Evolutionary conservation across 192 early-diverging fungal species (phyloP).

Genomic region (Coemansia sp.): DNA sequence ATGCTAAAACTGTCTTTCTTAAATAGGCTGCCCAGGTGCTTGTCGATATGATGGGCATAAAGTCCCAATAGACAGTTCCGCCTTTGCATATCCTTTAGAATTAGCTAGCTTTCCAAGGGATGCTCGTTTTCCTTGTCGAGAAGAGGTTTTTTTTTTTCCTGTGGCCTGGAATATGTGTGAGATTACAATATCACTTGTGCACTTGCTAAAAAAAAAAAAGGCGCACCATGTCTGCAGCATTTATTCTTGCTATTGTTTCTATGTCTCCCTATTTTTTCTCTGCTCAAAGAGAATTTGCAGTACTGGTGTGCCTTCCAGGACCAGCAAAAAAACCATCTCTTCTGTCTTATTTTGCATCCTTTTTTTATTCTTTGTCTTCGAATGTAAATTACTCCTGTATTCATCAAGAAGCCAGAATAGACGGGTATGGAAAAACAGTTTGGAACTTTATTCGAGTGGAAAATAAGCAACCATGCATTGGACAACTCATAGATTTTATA

Average conservation of each 20-base stretch:
- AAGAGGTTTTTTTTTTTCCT: neutral
- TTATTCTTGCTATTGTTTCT: slow-evolving; percentile 11
- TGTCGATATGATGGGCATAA: slow-evolving; percentile 52
- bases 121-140: neutral
- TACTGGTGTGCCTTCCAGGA: neutral
- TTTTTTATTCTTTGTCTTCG: slow-evolving; percentile 7
- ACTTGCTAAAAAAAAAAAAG: neutral
- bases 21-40: slow-evolving; percentile 56
- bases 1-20: neutral
- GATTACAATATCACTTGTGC: neutral
- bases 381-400: slow-evolving; percentile 21
- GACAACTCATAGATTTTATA: neutral
- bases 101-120: slow-evolving; percentile 1
- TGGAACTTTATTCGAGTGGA: no score
- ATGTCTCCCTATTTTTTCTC: neutral
- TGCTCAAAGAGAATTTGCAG: neutral
- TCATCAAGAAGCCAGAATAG: neutral
- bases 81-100: slow-evolving; percentile 5
- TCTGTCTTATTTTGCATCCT: slow-evolving; percentile 12
- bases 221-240: slow-evolving; percentile 9
- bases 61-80: slow-evolving; percentile 15
- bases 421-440: neutral
- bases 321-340: neutral
- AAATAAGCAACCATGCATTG: slow-evolving; percentile 1
- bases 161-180: slow-evolving; percentile 8